These are phyloP conservation scores for Chloropicon primus DNA, from an alignment of 139 green algal genomes.

Conservation along the genomic window DNA sequence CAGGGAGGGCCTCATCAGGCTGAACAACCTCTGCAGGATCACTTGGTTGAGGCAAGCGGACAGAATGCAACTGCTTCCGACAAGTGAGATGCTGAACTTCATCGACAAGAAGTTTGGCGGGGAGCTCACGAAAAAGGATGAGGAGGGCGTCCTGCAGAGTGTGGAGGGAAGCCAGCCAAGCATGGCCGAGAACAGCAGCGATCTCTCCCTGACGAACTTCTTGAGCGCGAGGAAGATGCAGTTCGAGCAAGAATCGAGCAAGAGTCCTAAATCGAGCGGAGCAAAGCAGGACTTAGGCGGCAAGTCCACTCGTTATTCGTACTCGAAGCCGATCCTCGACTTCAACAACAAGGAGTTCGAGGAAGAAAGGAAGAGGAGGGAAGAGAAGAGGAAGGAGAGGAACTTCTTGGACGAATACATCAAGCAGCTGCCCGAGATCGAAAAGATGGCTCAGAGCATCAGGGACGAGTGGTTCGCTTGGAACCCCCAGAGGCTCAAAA, in stretches of 20 bases:
- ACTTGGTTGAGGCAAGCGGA: constrained; percentile 13
- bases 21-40: constrained; percentile 7
- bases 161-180: background rate
- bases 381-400: background rate
- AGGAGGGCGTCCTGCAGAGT: background rate
- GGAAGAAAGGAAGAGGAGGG: background rate
- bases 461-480: background rate
- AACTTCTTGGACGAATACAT: background rate
- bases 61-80: constrained; percentile 17
- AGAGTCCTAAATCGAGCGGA: background rate
- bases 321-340: background rate
- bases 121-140: constrained; percentile 39
- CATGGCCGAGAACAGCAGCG: background rate
- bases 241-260: background rate
- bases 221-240: background rate
- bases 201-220: background rate
- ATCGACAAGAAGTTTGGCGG: constrained; percentile 56
- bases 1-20: constrained; percentile 6
- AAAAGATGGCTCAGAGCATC: background rate
- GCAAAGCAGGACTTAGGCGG: background rate
- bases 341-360: background rate
- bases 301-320: background rate
- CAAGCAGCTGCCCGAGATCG: background rate
- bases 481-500: background rate
- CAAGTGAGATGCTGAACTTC: constrained; percentile 20